These are phyloP conservation scores for Penicillium expansum DNA, from an alignment of 2,329 filamentous ascomycete genomes.

Conservation along the genomic window DNA sequence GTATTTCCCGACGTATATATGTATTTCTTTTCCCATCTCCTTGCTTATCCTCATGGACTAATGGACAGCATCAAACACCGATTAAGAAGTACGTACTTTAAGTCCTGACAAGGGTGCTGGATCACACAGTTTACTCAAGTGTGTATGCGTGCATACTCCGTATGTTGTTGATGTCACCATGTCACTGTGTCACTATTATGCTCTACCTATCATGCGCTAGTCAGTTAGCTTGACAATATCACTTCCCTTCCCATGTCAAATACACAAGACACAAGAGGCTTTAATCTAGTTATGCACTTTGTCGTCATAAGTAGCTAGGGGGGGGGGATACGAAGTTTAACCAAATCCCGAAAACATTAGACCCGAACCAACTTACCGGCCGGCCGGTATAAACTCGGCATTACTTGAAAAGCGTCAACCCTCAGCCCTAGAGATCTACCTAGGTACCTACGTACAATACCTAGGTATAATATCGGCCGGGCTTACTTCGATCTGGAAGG, in stretches of 20 bases:
- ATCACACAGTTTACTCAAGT: not conserved
- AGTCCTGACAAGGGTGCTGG: not conserved
- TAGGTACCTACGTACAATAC: too few species aligned
- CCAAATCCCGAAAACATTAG: not conserved
- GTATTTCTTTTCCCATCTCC: not conserved
- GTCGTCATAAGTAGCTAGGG: not conserved
- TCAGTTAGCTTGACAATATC: not conserved
- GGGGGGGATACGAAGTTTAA: not conserved
- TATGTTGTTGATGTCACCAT: too few species aligned
- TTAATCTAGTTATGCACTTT: not conserved
- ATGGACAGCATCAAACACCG: not conserved
- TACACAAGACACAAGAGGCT: not conserved
- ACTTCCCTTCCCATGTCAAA: not conserved
- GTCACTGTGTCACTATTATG: not conserved
- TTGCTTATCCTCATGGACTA: not conserved
- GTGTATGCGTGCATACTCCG: not conserved
- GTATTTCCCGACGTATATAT: too few species aligned
- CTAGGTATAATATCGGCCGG: not conserved
- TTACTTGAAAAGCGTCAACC: not conserved
- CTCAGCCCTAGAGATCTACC: not conserved
- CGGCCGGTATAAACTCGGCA: not conserved
- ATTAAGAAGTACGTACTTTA: not conserved
- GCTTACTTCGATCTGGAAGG: not conserved
- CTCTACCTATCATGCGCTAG: not conserved
- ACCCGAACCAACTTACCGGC: not conserved